Percentiles rank a stretch among this genome's conserved stretches.
These are phyloP conservation scores for Alnus glutinosa DNA, from an alignment of 306 rosid species.

Conservation along the genomic window DNA sequence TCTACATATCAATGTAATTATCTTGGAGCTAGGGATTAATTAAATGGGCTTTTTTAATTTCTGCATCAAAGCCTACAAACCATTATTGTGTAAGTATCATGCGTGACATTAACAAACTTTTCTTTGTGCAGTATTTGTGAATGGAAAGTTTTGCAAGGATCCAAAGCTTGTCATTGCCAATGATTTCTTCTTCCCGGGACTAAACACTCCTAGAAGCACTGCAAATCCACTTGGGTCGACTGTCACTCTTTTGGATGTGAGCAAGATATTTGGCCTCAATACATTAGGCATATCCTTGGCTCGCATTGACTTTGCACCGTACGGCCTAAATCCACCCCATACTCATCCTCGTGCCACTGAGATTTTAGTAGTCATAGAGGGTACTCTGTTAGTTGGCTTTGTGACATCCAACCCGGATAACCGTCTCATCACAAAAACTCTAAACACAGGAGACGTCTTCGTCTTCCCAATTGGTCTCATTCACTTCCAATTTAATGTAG, in stretches of 20 bases:
- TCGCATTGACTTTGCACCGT: too few species aligned
- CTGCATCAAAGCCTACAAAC: too few species aligned
- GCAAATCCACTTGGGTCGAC: background rate
- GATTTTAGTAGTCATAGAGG: too few species aligned
- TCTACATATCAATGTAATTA: background rate
- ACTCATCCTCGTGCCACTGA: too few species aligned
- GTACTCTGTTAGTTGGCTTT: too few species aligned
- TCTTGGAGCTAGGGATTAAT: background rate
- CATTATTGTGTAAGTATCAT: background rate
- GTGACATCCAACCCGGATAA: too few species aligned
- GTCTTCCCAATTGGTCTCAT: slow-evolving; percentile 5
- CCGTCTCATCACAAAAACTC: background rate
- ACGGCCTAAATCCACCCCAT: too few species aligned
- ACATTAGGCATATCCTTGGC: background rate
- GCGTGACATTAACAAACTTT: background rate
- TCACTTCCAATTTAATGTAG: background rate
- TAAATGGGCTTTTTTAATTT: too few species aligned
- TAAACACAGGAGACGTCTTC: background rate
- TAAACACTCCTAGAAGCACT: background rate
- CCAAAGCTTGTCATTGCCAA: background rate
- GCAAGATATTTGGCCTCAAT: background rate
- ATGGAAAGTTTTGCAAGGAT: background rate
- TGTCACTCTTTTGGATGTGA: background rate
- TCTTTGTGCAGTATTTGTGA: background rate
- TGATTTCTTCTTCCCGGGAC: background rate